Base-by-base conservation (phyloP, 208 protist species). In the Crithidia sp. region DNA sequence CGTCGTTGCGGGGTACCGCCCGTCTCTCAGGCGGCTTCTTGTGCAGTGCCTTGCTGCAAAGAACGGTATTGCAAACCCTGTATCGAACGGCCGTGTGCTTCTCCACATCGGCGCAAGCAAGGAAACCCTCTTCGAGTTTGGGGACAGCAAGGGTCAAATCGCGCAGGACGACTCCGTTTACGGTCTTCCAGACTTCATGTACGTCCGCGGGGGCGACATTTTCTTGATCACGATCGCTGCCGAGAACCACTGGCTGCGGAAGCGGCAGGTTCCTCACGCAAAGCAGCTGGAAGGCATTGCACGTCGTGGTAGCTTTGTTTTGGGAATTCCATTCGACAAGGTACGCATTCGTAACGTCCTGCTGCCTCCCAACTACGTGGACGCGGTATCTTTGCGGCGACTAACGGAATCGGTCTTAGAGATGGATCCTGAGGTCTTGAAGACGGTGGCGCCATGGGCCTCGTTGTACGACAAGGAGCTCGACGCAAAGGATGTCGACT, bases 231-330 rank as follows among this genome's bases (percentile, higher is more conserved):
- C 83, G 8, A 93, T 96, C 50, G 89, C 89, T 16, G 93, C 92
- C 14, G 81, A 90, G 39, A 96, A 94, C 65, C 72, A 86, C 47
- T 96, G 92, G 89, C 73, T 94, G 17, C 81, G 92, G 2, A 92
- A 88, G 44, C 89, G 92, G 36, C 92, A 96, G 63, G 56, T 96
- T 41, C 88, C 89, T 2, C 92, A 96, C 40, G 66, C 68, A 52
- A 91, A 91, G 76, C 92, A 96, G 66, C 69, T 96, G 65, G 92
- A 96, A 52, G 92, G 92, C 19, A 94, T 96, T 63, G 88, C 82
- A 14, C 82, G 92, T 28, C 82, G 92, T 44, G 81, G 75, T 19
- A 90, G 88, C 61, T 90, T 96, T 82, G 86, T 94, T 60, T 70
- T 94, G 52, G 86, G 89, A 12, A 86, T 94, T 64, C 88, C 89